Percentiles rank a stretch among this genome's conserved stretches.
Evolutionary conservation across 805 yeast species (phyloP).

Genomic region (Blastobotrys robertii): DNA sequence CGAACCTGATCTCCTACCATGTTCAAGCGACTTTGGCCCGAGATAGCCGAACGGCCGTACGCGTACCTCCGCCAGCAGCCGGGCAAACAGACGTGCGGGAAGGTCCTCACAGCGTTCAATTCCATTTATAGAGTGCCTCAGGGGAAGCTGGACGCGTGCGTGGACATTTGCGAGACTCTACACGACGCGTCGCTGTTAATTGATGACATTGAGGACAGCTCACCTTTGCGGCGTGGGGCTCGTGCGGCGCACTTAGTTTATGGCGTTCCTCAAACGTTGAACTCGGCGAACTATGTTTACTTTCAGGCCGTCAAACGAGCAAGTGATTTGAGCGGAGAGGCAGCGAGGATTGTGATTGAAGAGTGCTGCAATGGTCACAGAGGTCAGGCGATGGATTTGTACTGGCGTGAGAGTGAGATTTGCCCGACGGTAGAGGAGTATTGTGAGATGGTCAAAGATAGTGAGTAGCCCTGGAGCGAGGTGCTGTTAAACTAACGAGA

Average conservation of each 20-base stretch:
- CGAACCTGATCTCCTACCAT: too few relatives aligned
- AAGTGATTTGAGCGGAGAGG: conserved; percentile 23
- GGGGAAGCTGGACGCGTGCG: conserved; percentile 30
- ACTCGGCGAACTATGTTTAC: conserved; percentile 51
- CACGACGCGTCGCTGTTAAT: conserved; percentile 58
- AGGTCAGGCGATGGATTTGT: conserved; percentile 80
- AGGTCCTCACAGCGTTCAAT: conserved; percentile 43
- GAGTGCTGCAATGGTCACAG: conserved; percentile 71
- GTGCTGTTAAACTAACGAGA: conserved; percentile 7
- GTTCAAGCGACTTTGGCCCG: too few relatives aligned
- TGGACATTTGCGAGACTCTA: conserved; percentile 40
- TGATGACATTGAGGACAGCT: conserved; percentile 78
- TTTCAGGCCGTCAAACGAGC: conserved; percentile 33
- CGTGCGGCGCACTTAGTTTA: conserved; percentile 66
- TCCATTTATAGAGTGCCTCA: conserved; percentile 34
- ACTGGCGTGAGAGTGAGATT: conserved; percentile 61
- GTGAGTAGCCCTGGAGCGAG: too few relatives aligned
- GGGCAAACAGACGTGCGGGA: conserved; percentile 45
- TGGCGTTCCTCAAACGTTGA: conserved; percentile 70
- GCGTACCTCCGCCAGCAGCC: conserved; percentile 36
- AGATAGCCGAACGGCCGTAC: conserved; percentile 30
- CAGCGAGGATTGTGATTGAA: conserved; percentile 43
- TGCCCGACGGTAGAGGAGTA: conserved; percentile 40
- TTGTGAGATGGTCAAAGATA: too few relatives aligned
- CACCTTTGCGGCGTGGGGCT: conserved; percentile 57